These are phyloP conservation scores for Gossypium ekmanianum DNA, from an alignment of 345 rosid genomes.

Conservation along the genomic window DNA sequence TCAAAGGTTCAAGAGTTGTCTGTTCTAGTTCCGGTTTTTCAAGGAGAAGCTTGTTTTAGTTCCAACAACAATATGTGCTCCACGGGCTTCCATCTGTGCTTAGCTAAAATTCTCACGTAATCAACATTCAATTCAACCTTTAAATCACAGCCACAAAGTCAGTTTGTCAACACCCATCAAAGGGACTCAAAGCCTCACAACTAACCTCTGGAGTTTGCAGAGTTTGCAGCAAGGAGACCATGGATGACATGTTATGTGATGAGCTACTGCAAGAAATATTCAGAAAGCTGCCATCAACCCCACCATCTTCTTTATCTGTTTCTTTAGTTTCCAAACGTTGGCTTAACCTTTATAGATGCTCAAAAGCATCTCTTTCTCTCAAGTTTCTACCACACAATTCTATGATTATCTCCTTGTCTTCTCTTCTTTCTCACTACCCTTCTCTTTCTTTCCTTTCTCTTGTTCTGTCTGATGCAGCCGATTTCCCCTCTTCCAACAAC, in stretches of 20 bases:
- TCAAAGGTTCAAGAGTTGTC: neutral
- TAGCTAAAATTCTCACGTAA: neutral
- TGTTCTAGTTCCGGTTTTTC: neutral
- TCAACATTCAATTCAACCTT: neutral
- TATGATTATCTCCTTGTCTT: slow-evolving; percentile 38
- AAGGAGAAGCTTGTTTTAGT: neutral
- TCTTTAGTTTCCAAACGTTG: slow-evolving; percentile 85
- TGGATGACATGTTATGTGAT: slow-evolving; percentile 64
- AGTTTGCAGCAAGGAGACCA: slow-evolving; percentile 11
- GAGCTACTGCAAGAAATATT: slow-evolving; percentile 81
- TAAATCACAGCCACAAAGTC: neutral
- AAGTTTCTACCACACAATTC: slow-evolving; percentile 32
- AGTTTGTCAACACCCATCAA: neutral
- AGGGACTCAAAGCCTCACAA: neutral
- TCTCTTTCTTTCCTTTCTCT: slow-evolving; percentile 58
- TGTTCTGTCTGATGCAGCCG: slow-evolving; percentile 22
- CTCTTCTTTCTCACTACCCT: slow-evolving; percentile 53
- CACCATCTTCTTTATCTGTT: slow-evolving; percentile 39
- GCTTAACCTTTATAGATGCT: slow-evolving; percentile 72
- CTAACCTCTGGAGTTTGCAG: neutral
- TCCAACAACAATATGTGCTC: neutral
- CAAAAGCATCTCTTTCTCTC: slow-evolving; percentile 66
- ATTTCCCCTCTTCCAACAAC: slow-evolving; percentile 5
- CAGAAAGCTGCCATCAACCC: slow-evolving; percentile 38
- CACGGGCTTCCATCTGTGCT: neutral